Conservation (phyloP, 441 rosid species). For the Populus hybrid region DNA sequence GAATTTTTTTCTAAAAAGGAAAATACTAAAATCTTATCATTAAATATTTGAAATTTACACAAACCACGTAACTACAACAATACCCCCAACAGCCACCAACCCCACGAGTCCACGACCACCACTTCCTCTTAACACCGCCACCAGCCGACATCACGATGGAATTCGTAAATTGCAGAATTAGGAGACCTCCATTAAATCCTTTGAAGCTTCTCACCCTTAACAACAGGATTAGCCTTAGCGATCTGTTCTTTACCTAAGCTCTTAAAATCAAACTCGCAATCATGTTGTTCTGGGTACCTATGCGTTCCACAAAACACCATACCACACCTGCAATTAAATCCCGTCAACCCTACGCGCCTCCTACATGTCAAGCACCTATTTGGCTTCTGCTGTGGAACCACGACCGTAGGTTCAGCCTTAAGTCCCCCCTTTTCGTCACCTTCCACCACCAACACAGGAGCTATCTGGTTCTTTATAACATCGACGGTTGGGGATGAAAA, state of each 20-base stretch:
- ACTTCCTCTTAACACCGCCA: not conserved
- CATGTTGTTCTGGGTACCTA: slow-evolving; percentile 74
- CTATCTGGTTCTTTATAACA: slow-evolving; percentile 2
- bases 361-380: slow-evolving; percentile 62
- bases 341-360: slow-evolving; percentile 79
- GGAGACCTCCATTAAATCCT: slow-evolving; percentile 40
- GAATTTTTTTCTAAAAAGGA: not conserved
- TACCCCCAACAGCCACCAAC: not conserved
- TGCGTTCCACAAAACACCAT: slow-evolving; percentile 64
- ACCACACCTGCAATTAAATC: slow-evolving; percentile 80
- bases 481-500: slow-evolving; percentile 18
- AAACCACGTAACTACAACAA: slow-evolving; percentile 13
- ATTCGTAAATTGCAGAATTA: not conserved
- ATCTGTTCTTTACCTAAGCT: slow-evolving; percentile 59
- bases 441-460: not conserved
- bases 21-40: not conserved
- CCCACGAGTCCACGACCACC: not conserved
- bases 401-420: slow-evolving; percentile 7
- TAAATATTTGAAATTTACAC: slow-evolving; percentile 23
- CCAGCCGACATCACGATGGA: not conserved
- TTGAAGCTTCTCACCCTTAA: slow-evolving; percentile 59
- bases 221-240: slow-evolving; percentile 69
- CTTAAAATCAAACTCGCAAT: slow-evolving; percentile 65
- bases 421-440: not conserved
- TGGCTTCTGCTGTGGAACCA: slow-evolving; percentile 2